These are phyloP conservation scores for Boletus barrowsii DNA, from an alignment of 768 basidiomycete genomes.

Conservation along the genomic window DNA sequence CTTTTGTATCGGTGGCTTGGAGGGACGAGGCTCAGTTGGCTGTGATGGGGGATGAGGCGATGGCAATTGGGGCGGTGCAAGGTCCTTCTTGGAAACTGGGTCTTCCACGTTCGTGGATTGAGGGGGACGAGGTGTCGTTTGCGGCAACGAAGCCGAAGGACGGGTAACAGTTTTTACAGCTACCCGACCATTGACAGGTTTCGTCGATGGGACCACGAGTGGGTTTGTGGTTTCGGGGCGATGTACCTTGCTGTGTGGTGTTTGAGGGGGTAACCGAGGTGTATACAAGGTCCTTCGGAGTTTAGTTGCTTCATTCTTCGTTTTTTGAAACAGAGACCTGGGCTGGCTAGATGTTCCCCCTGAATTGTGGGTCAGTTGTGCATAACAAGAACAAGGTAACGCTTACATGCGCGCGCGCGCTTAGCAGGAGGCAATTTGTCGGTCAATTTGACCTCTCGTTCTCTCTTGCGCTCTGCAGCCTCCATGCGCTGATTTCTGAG, in stretches of 20 bases:
- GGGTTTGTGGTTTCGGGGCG: conserved; percentile 36
- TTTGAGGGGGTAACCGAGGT: conserved; percentile 52
- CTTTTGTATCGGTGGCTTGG: conserved; percentile 44
- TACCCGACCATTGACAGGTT: conserved; percentile 38
- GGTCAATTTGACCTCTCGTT: conserved; percentile 72
- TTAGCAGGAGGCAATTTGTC: conserved; percentile 66
- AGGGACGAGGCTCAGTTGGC: conserved; percentile 28
- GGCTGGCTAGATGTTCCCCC: conserved; percentile 44
- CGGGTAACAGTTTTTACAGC: conserved; percentile 49
- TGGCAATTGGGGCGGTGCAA: conserved; percentile 27
- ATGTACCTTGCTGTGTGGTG: conserved; percentile 43
- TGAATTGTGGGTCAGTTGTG: conserved; percentile 20
- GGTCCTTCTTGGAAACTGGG: conserved; percentile 11
- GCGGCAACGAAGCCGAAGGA: conserved; percentile 19
- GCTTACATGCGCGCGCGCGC: conserved; percentile 60
- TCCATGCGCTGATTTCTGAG: conserved; percentile 66
- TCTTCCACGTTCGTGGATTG: conserved; percentile 21
- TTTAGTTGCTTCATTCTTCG: conserved; percentile 66
- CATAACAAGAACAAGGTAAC: neutral
- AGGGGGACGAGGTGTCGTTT: conserved; percentile 27
- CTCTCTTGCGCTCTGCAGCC: conserved; percentile 72
- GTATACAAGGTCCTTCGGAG: conserved; percentile 60
- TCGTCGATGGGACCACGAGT: conserved; percentile 31
- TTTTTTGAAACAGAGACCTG: conserved; percentile 76
- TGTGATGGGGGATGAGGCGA: conserved; percentile 15